Evolutionary conservation across 129 eudicot species (phyloP), one percentile per base, ranked within the genome.

Genomic region (Apium graveolens): DNA sequence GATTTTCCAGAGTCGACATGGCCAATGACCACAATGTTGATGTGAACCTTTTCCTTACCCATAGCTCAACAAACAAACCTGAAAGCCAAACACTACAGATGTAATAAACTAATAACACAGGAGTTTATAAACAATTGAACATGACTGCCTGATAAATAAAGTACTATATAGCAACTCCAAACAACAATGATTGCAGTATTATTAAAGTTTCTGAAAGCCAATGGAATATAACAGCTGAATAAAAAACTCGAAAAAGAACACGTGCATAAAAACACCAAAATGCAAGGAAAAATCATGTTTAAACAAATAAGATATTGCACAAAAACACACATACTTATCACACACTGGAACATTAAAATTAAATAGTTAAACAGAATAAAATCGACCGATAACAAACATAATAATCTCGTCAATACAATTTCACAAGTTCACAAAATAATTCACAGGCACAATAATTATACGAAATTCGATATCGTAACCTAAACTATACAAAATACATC

Each of bases 1-100:
- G 88, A 85, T 78, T 85, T 85, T 12, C 88, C 88, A 78, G 89
- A 86, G 81, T 86, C 89, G 39, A 86, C 89, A 78, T 86, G 89
- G 81, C 89, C 89, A 72, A 86, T 86, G 48, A 86, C 89, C 79
- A 86, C 89, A 72, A 86, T 86, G 89, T 74, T 83, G 55, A 86
- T 86, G 80, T 86, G 89, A 75, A 76, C 43, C 89, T 86, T 86
- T 21, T 86, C 89, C 63, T 86, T 86, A 27, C 89, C 89, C 89
- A 86, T 86, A 16, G 21, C 76, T 57, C 60, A 49, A 71, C 49
- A 20, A n/a, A 38, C 7, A 39, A 70, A 70, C 4, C 80, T 65
- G 29, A 29, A n/a, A n/a, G 44, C 5, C 42, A 70, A 3, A 29
- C 1, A 70, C 38, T 13, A 66, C 5, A 60, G 34, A 65, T 12